These are phyloP conservation scores for Lablab purpureus DNA, from an alignment of 306 rosid genomes.

Conservation along the genomic window DNA sequence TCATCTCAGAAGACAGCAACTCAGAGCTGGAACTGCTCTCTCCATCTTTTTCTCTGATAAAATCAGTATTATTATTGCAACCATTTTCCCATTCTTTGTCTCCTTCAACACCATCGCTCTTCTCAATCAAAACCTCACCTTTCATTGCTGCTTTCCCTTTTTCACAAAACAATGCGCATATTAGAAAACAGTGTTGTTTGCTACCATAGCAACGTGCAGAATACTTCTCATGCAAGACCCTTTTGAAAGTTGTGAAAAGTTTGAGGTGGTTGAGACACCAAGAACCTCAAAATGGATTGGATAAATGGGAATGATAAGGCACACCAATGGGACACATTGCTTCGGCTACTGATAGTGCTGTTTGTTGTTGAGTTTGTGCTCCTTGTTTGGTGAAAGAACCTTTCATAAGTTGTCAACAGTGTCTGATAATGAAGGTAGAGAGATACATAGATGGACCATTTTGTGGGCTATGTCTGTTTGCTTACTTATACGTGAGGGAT, in stretches of 20 bases:
- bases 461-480: slow-evolving; percentile 32
- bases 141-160: slow-evolving; percentile 52
- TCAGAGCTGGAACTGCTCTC: slow-evolving; percentile 72
- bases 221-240: slow-evolving; percentile 57
- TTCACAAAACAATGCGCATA: slow-evolving; percentile 47
- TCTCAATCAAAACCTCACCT: slow-evolving; percentile 48
- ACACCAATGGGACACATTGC: slow-evolving; percentile 46
- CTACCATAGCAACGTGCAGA: slow-evolving; percentile 50
- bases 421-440: slow-evolving; percentile 54
- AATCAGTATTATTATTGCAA: slow-evolving; percentile 48
- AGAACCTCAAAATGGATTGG: slow-evolving; percentile 51
- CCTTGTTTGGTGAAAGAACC: slow-evolving; percentile 44
- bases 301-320: slow-evolving; percentile 16
- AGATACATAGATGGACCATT: slow-evolving; percentile 38
- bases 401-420: slow-evolving; percentile 67
- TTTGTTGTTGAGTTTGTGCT: slow-evolving; percentile 44
- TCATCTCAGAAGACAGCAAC: slow-evolving; percentile 66
- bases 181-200: slow-evolving; percentile 56
- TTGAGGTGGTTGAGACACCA: slow-evolving; percentile 52
- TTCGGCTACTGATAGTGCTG: slow-evolving; percentile 55
- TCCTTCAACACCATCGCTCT: slow-evolving; percentile 46
- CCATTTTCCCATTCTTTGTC: slow-evolving; percentile 45
- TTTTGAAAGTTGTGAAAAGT: slow-evolving; percentile 45
- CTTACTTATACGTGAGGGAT: slow-evolving; percentile 50
- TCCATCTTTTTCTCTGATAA: slow-evolving; percentile 57